Percentiles rank a stretch among this genome's conserved stretches.
Conservation (phyloP, 2,329 filamentous ascomycete species). For the Fusarium duplospermum region DNA sequence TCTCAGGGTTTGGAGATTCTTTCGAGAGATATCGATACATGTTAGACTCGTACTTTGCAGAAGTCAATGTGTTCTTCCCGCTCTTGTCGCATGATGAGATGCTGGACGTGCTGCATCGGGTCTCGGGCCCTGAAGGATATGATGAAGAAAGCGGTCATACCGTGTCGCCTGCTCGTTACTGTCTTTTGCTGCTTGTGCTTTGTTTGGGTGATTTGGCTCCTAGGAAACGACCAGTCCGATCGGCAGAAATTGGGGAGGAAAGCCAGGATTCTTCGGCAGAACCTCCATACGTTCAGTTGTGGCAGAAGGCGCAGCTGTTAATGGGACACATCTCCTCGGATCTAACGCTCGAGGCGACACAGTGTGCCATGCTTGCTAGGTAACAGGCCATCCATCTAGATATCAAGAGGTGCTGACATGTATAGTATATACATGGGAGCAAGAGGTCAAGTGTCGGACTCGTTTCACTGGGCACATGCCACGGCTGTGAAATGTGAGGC, state of each 20-base stretch:
- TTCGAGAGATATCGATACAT: background rate
- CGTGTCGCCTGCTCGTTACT: slow-evolving; percentile 6
- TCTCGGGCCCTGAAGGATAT: background rate
- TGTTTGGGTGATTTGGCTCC: slow-evolving; percentile 5
- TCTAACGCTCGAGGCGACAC: slow-evolving; percentile 38
- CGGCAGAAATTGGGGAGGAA: background rate
- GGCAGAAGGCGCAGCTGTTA: slow-evolving; percentile 41
- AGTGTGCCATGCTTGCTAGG: slow-evolving; percentile 47
- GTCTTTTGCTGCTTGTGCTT: slow-evolving; percentile 11
- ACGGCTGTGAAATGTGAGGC: slow-evolving; percentile 45
- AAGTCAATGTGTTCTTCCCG: slow-evolving; percentile 45
- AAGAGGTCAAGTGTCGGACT: slow-evolving; percentile 36
- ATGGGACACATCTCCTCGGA: slow-evolving; percentile 36
- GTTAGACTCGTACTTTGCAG: slow-evolving; percentile 34
- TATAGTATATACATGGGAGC: slow-evolving; percentile 43
- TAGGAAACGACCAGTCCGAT: background rate
- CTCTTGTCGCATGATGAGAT: slow-evolving; percentile 5
- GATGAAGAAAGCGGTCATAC: background rate
- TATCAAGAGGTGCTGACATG: background rate
- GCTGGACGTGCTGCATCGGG: background rate
- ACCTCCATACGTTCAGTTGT: slow-evolving; percentile 9
- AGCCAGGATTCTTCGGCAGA: background rate
- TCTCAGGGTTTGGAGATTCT: background rate
- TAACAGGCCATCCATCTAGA: slow-evolving; percentile 8
- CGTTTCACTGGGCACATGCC: slow-evolving; percentile 42